Conservation (phyloP, 805 yeast species). For the Wickerhamiella kurtzmanii region DNA sequence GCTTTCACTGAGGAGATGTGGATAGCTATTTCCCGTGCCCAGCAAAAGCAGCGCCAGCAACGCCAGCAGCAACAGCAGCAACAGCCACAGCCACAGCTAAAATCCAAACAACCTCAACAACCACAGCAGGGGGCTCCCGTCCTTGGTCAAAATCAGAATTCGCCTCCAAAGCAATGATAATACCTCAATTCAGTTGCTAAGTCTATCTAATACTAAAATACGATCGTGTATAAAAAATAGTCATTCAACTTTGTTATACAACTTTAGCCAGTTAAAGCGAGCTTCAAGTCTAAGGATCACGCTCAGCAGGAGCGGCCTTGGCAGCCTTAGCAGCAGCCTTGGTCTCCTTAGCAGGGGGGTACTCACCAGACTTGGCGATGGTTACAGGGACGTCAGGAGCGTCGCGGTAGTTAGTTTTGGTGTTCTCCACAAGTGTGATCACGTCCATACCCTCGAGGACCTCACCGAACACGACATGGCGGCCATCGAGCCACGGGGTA, state of each 20-base stretch:
- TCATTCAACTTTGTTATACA: background rate
- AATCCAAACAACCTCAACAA: background rate
- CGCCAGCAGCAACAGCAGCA: background rate
- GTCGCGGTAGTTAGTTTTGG: slow-evolving; percentile 58
- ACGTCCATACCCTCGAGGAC: slow-evolving; percentile 74
- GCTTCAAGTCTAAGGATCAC: slow-evolving; percentile 9
- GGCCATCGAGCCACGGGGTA: slow-evolving; percentile 85
- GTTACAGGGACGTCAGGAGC: slow-evolving; percentile 53
- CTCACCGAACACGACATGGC: slow-evolving; percentile 94
- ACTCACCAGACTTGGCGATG: slow-evolving; percentile 60
- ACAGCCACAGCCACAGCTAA: background rate
- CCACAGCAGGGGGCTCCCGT: too few species aligned
- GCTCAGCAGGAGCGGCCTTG: slow-evolving; percentile 4
- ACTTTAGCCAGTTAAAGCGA: background rate
- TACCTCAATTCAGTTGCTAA: background rate
- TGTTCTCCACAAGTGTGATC: slow-evolving; percentile 57
- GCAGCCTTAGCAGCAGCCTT: background rate
- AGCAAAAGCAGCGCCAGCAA: background rate
- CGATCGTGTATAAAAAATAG: too few species aligned
- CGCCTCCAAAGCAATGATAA: background rate
- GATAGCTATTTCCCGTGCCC: background rate
- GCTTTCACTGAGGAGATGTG: slow-evolving; percentile 52
- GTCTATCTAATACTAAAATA: too few species aligned
- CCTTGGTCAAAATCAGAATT: too few species aligned
- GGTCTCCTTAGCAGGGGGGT: background rate